Evolutionary conservation across 805 yeast genomes (phyloP), one percentile per base, ranked within the genome.

Genomic region (Komagataella pastoris): DNA sequence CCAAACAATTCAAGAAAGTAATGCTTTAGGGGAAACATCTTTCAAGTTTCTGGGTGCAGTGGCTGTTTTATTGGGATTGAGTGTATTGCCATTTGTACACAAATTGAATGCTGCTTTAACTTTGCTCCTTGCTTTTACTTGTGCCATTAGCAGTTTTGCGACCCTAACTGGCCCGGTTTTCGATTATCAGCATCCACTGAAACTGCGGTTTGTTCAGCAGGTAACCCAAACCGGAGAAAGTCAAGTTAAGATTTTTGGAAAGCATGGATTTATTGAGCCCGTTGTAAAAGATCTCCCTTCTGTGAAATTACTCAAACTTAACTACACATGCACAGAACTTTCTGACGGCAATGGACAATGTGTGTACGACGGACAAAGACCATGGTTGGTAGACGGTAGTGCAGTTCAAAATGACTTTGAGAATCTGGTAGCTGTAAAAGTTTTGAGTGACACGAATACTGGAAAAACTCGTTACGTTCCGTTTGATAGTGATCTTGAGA

Each of bases 1-100:
- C 58, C 88, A 87, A 65, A 78, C 90, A 0, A 74, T 80, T 18
- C 88, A 83, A 59, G 96, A 88, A 60, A 77, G 83, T 6, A 61
- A 67, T 14, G 56, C 58, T 3, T 67, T 80, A 3, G 76, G 79
- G 36, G 49, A 57, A 6, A 52, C 63, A 17, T 67, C 79, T 0
- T 71, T 70, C 59, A 54, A 63, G 17, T 52, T 69, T 10, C 51
- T 74, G 3, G 55, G 71, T 3, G 50, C 59, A 3, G 57, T 72
- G 14, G 65, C 77, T 0, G 56, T 72, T 7, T 54, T 67, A 7
- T 54, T 79, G 3, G 68, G 74, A 0, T 47, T 72, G 2, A 84
- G 91, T 6, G 60, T 82, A 17, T 58, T 85, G 49, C 88, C 93
- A 6, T 86, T 86, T 61, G 66, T 80, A 45, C 84, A 83, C 66